Conservation (phyloP, 371 early-diverging fungal species). For the Thermomucor indicae-seudaticae region DNA sequence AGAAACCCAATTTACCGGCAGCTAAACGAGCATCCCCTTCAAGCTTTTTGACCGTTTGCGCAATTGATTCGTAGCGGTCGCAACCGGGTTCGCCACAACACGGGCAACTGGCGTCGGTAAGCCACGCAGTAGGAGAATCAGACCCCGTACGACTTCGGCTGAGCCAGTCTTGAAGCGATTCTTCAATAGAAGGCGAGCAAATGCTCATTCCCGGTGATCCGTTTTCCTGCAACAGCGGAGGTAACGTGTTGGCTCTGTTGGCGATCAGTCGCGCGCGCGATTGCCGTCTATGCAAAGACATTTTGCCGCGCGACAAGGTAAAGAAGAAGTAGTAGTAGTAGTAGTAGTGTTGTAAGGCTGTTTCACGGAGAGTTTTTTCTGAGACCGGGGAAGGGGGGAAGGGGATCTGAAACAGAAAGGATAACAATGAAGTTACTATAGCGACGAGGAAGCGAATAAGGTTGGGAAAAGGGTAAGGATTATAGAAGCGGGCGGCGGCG, state of each 20-base stretch:
- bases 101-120: slow-evolving; percentile 20
- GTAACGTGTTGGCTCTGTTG: neutral
- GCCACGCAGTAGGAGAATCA: slow-evolving; percentile 6
- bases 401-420: no score
- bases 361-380: no score
- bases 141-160: slow-evolving; percentile 19
- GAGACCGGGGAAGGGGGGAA: no score
- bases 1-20: slow-evolving; percentile 27
- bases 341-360: no score
- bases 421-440: no score
- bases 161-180: slow-evolving; percentile 40
- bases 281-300: neutral
- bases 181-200: slow-evolving; percentile 19
- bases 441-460: no score
- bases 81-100: slow-evolving; percentile 37
- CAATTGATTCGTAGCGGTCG: slow-evolving; percentile 18
- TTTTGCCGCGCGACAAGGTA: no score
- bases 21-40: slow-evolving; percentile 42
- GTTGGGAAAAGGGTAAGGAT: no score
- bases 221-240: neutral
- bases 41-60: slow-evolving; percentile 29
- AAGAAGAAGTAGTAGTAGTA: no score
- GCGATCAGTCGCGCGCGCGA: neutral
- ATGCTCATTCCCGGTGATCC: neutral
- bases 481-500: no score